Percentiles rank a stretch among this genome's conserved stretches.
Evolutionary conservation across 257 asterid species (phyloP).

Genomic region (Ehretia macrophylla): DNA sequence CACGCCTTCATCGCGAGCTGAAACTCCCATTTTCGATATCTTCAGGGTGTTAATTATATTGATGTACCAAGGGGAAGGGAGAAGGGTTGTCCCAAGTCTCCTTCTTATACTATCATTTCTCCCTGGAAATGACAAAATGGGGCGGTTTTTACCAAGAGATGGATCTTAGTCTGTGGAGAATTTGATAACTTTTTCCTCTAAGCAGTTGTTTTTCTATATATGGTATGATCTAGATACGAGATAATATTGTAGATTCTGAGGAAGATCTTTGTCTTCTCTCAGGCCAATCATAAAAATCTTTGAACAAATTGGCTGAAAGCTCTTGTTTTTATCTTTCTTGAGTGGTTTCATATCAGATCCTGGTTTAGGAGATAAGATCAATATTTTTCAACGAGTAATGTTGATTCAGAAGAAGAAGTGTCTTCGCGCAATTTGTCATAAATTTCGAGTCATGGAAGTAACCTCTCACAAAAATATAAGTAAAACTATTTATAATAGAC

Average conservation of each 20-base stretch:
- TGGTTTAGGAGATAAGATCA: no score
- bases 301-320: no score
- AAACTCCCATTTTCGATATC: constrained; percentile 23
- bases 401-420: no score
- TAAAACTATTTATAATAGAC: no score
- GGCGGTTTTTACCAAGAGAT: background rate
- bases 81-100: background rate
- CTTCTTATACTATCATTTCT: background rate
- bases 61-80: constrained; percentile 12
- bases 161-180: background rate
- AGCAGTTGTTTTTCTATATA: background rate
- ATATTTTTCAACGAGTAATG: no score
- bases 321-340: no score
- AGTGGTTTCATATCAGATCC: no score
- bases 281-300: background rate
- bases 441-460: no score
- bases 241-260: background rate
- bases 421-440: no score
- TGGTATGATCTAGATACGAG: no score
- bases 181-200: background rate
- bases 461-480: no score
- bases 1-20: constrained; percentile 28
- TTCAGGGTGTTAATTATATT: background rate
- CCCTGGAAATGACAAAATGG: constrained; percentile 10
- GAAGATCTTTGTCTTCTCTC: background rate